A percentile compares a stretch with the other conserved stretches of the same genome.
Evolutionary conservation across 805 yeast genomes (phyloP).

Genomic region (Metschnikowia arizonensis): DNA sequence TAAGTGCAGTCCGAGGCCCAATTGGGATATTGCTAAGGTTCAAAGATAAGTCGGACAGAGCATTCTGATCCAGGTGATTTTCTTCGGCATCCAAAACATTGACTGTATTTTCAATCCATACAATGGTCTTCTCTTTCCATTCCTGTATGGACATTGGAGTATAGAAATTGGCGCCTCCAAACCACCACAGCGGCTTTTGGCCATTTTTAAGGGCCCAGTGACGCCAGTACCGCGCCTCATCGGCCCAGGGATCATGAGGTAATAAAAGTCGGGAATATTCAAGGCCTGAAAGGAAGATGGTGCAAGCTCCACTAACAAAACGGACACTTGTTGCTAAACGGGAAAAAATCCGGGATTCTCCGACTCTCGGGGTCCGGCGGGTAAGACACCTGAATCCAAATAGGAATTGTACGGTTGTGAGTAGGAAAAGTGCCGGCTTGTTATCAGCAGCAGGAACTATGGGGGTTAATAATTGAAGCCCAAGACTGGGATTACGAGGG

Average conservation of each 20-base stretch:
- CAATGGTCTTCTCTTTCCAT: slow-evolving; percentile 28
- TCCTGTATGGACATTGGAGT: slow-evolving; percentile 47
- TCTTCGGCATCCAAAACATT: slow-evolving; percentile 12
- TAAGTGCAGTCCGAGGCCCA: slow-evolving; percentile 17
- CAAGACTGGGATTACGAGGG: slow-evolving; percentile 48
- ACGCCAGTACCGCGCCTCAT: slow-evolving; percentile 58
- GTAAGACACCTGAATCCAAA: slow-evolving; percentile 36
- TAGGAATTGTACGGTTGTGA: slow-evolving; percentile 51
- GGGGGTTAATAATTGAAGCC: slow-evolving; percentile 64
- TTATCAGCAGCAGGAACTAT: slow-evolving; percentile 71
- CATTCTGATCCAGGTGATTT: not conserved
- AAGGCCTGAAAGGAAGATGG: slow-evolving; percentile 52
- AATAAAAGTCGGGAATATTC: slow-evolving; percentile 50
- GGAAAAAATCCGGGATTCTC: slow-evolving; percentile 11
- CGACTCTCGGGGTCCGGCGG: slow-evolving; percentile 11
- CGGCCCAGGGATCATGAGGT: slow-evolving; percentile 65
- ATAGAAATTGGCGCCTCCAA: slow-evolving; percentile 56
- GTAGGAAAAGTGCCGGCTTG: slow-evolving; percentile 46
- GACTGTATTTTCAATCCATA: slow-evolving; percentile 16
- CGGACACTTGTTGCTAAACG: slow-evolving; percentile 9
- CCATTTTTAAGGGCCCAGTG: slow-evolving; percentile 47
- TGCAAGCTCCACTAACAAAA: slow-evolving; percentile 22
- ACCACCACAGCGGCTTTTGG: slow-evolving; percentile 54
- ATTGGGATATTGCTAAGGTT: slow-evolving; percentile 13
- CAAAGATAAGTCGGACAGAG: not conserved